These are phyloP conservation scores for Mycena vulgaris DNA, from an alignment of 768 basidiomycete species.

Conservation along the genomic window DNA sequence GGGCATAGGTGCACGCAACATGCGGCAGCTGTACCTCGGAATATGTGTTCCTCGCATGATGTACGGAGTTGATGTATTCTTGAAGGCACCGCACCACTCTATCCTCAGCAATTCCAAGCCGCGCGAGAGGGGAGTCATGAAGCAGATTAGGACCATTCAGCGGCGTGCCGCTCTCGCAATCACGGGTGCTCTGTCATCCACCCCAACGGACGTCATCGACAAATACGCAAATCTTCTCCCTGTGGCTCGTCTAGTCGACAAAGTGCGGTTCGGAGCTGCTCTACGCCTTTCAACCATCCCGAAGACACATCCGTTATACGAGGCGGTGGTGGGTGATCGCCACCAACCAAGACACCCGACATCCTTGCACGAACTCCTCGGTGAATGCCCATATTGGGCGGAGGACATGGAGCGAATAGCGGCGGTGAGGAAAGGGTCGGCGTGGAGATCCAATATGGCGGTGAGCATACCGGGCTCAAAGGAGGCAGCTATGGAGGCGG, in stretches of 20 bases:
- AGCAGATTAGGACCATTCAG: conserved; percentile 28
- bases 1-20: conserved; percentile 19
- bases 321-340: background rate
- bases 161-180: conserved; percentile 33
- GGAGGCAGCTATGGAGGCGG: no score
- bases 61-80: conserved; percentile 42
- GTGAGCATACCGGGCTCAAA: no score
- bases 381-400: background rate
- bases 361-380: background rate
- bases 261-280: background rate
- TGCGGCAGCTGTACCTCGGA: no score
- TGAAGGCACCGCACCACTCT: background rate
- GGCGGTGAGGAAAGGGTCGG: background rate
- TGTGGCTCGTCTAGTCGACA: background rate
- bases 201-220: conserved; percentile 33
- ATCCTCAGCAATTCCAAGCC: background rate
- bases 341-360: background rate
- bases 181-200: conserved; percentile 34
- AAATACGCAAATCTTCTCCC: conserved; percentile 24
- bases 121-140: no score
- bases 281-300: background rate
- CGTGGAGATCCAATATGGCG: background rate
- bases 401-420: conserved; percentile 7
- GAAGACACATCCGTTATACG: background rate
- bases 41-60: conserved; percentile 42